Evolutionary conservation across 805 yeast species (phyloP).

Genomic region (Wickerhamomyces alni): DNA sequence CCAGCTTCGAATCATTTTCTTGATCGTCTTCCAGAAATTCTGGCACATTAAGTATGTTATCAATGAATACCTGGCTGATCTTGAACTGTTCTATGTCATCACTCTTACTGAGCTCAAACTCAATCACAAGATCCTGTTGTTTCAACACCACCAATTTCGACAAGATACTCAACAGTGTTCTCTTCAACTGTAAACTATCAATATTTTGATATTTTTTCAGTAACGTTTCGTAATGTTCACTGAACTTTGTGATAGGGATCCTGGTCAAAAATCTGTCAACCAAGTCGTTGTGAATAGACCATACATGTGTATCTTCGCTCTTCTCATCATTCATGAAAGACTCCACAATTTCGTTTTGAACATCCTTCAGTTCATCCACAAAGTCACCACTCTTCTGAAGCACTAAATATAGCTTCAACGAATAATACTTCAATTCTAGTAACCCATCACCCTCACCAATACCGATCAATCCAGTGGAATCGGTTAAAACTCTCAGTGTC

Average conservation of each 20-base stretch:
- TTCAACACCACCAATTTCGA: conserved; percentile 32
- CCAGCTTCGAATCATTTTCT: conserved; percentile 30
- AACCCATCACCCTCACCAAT: conserved; percentile 29
- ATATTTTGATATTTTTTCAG: conserved; percentile 25
- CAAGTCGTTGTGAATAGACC: conserved; percentile 30
- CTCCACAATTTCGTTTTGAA: conserved; percentile 35
- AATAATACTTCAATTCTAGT: conserved; percentile 38
- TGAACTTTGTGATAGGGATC: conserved; percentile 27
- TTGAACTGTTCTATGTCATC: conserved; percentile 18
- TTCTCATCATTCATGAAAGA: conserved; percentile 26
- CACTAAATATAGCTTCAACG: conserved; percentile 37
- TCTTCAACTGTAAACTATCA: conserved; percentile 33
- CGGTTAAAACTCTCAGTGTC: conserved; percentile 33
- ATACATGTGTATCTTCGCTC: conserved; percentile 24
- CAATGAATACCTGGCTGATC: conserved; percentile 31
- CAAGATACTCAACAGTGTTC: conserved; percentile 37
- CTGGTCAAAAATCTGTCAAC: conserved; percentile 26
- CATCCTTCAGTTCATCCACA: conserved; percentile 30
- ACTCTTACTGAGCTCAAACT: conserved; percentile 45
- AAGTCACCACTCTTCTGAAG: conserved; percentile 22
- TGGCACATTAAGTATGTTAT: conserved; percentile 23
- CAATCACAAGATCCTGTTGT: conserved; percentile 59
- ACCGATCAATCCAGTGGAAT: conserved; percentile 37
- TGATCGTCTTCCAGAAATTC: conserved; percentile 32
- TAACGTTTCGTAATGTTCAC: conserved; percentile 29